These are phyloP conservation scores for Rhodomyrtus tomentosa DNA, from an alignment of 345 rosid genomes.

Conservation along the genomic window DNA sequence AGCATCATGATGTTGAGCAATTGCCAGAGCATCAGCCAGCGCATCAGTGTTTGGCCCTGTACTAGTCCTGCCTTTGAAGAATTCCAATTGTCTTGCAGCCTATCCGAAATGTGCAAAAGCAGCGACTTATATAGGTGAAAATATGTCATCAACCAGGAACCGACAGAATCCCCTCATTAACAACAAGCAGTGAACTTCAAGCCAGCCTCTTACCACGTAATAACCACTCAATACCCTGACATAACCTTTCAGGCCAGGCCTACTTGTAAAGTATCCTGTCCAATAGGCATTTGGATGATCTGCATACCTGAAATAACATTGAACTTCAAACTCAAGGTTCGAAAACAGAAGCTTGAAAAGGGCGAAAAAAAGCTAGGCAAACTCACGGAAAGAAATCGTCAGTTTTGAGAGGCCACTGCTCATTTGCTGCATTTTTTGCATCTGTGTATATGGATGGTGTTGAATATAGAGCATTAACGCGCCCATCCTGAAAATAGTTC, in stretches of 20 bases:
- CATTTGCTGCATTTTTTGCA: conserved; percentile 65
- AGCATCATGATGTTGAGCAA: conserved; percentile 98
- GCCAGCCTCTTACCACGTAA: conserved; percentile 48
- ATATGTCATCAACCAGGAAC: background rate
- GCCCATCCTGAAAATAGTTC: conserved; percentile 57
- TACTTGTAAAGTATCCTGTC: conserved; percentile 95
- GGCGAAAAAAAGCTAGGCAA: background rate
- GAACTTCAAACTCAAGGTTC: background rate
- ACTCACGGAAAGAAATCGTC: conserved; percentile 94
- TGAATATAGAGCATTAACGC: conserved; percentile 84
- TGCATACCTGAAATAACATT: conserved; percentile 49
- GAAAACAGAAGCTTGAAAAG: background rate
- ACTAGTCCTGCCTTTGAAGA: conserved; percentile 52
- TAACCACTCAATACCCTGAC: conserved; percentile 76
- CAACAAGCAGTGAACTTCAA: background rate
- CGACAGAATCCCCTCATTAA: background rate
- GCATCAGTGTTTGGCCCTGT: conserved; percentile 56
- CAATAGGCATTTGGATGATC: conserved; percentile 89
- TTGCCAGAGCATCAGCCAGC: conserved; percentile 76
- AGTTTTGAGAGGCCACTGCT: conserved; percentile 82
- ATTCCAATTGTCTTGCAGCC: conserved; percentile 86
- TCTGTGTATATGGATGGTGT: conserved; percentile 88
- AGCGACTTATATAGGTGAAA: background rate
- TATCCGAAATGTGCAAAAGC: conserved; percentile 15
- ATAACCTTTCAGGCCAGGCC: conserved; percentile 79